Base-by-base conservation (phyloP, 2,329 filamentous ascomycete species). In the Geosmithia flava region DNA sequence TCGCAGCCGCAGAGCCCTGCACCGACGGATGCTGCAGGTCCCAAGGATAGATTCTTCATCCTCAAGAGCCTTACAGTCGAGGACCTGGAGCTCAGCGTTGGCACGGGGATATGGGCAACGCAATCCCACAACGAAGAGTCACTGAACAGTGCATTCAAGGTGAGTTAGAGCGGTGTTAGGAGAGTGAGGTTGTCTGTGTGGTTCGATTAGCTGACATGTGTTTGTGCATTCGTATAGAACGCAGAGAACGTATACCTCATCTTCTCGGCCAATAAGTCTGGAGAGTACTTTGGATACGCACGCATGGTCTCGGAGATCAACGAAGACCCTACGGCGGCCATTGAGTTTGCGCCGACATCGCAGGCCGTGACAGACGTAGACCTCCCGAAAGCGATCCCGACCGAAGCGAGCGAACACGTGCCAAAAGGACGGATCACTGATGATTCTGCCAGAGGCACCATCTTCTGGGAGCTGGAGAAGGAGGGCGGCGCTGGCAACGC, bases 181-280 rank as follows among this genome's bases (percentile, higher is more conserved):
- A 19, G 3, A n/a, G n/a, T 11, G 20, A 5, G 41, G 20, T 3
- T n/a, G 41, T n/a, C 3, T 42, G 11, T 30, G n/a, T 11, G 4
- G 17, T 37, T 13, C 33, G 33, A n/a, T 3, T 37, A 37, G 11
- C 33, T 6, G 33, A 37, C 33, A 15, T n/a, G 7, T 40, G 5
- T 7, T 6, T 46, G 29, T 30, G 29, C 11, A 30, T 6, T 30
- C 29, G 29, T n/a, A n/a, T 40, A 95, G 89, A 70, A 73, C 10
- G 79, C 82, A 15, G 87, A 94, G 47, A 87, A 85, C 57, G 90
- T 97, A 1, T 96, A 90, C 59, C 72, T 97, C 29, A 80, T 97
- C 15, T 97, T 97, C 63, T 97, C 91, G 1, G 91, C 91, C 13
- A 97, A 97, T 65, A 96, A 96, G 59, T 96, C 91, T 0, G 91